A percentile compares a stretch with the other conserved stretches of the same genome.
phyloP scores from a whole-genome alignment of 495 filamentous ascomycete genomes.

The Chaetomidium leptoderma region DNA sequence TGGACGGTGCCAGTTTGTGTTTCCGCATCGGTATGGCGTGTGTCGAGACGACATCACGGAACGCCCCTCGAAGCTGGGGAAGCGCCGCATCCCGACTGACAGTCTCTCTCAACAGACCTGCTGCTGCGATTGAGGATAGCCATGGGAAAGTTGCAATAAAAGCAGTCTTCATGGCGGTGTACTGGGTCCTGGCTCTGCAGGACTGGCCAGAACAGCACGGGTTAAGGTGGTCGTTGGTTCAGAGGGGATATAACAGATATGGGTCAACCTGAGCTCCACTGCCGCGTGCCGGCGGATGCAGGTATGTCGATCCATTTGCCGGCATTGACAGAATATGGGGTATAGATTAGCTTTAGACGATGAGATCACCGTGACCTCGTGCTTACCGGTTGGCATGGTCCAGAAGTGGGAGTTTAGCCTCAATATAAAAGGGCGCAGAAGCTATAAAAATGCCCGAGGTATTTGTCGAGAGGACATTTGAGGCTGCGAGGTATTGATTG shows the following conservation, averaged over 20 bases:
- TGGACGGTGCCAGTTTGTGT: background rate
- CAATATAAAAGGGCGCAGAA: background rate
- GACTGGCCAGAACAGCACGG: background rate
- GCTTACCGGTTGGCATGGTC: too few species aligned
- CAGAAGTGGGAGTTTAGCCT: background rate
- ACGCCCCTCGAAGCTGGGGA: background rate
- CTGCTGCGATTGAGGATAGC: background rate
- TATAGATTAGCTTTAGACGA: background rate
- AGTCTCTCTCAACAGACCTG: background rate
- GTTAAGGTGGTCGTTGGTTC: too few species aligned
- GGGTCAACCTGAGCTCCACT: too few species aligned
- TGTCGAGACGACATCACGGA: background rate
- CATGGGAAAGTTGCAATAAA: background rate
- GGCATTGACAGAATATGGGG: conserved; percentile 10
- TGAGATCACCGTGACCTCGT: too few species aligned
- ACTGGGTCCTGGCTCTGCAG: background rate
- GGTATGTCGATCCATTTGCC: conserved; percentile 10
- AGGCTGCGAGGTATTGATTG: too few species aligned
- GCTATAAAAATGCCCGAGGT: background rate
- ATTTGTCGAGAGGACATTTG: too few species aligned
- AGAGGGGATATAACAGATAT: too few species aligned
- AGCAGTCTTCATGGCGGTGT: background rate
- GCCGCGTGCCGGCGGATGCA: background rate
- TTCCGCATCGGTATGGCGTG: conserved; percentile 15
- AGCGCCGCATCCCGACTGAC: background rate